These are phyloP conservation scores for Fusarium guadeloupense DNA, from an alignment of 2,329 filamentous ascomycete genomes.

Conservation along the genomic window DNA sequence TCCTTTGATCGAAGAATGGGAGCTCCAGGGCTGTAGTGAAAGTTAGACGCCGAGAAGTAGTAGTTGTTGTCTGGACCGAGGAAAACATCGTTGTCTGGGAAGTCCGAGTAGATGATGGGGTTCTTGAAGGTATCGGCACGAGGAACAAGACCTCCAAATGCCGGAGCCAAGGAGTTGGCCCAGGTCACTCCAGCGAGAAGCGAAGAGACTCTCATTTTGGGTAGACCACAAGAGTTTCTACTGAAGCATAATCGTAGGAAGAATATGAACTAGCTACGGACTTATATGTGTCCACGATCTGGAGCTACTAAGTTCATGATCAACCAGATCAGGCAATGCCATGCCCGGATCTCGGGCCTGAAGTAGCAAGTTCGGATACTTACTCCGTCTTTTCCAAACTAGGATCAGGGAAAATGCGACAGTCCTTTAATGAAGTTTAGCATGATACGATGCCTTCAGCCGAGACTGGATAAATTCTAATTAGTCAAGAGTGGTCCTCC, in stretches of 20 bases:
- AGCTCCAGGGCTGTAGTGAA: constrained; percentile 66
- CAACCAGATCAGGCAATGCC: not conserved
- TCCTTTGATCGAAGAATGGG: constrained; percentile 65
- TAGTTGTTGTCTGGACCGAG: constrained; percentile 59
- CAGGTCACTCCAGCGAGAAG: not conserved
- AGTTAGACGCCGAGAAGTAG: constrained; percentile 65
- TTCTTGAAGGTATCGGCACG: constrained; percentile 46
- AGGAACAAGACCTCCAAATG: not conserved
- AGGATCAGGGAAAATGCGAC: not conserved
- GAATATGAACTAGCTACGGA: not conserved
- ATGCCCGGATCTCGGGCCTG: constrained; percentile 3
- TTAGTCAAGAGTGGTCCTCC: no score
- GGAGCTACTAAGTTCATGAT: not conserved
- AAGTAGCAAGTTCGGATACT: constrained; percentile 15
- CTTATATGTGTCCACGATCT: not conserved
- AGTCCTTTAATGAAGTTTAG: not conserved
- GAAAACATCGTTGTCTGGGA: constrained; percentile 64
- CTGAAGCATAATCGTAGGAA: accelerated
- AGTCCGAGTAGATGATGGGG: constrained; percentile 64
- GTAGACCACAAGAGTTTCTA: no score
- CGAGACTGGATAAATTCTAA: not conserved
- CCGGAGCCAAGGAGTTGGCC: not conserved
- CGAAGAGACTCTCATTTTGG: not conserved
- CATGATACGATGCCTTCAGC: not conserved
- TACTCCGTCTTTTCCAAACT: constrained; percentile 1